These are phyloP conservation scores for Rhinocladiella similis DNA, from an alignment of 2,329 filamentous ascomycete species.

Conservation along the genomic window DNA sequence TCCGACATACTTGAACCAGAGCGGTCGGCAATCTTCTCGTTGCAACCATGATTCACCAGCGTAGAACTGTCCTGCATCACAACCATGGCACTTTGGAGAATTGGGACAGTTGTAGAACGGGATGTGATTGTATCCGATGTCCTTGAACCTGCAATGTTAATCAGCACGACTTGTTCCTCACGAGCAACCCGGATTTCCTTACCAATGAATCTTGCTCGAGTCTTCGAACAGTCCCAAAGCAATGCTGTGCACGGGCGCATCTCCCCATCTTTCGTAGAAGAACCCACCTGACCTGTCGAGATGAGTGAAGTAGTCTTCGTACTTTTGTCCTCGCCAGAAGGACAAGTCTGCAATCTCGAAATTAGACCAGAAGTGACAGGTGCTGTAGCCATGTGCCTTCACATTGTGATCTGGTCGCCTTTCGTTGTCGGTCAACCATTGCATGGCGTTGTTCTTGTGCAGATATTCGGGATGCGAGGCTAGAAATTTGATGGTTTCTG, in stretches of 20 bases:
- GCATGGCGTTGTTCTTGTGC: conserved; percentile 79
- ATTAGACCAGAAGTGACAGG: conserved; percentile 99
- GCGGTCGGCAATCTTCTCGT: conserved; percentile 89
- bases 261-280: conserved; percentile 98
- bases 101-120: conserved; percentile 99
- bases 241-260: conserved; percentile 95
- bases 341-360: conserved; percentile 94
- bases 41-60: conserved; percentile 83
- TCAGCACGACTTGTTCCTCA: background rate
- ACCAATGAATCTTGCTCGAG: conserved; percentile 89
- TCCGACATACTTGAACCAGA: conserved; percentile 95
- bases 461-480: conserved; percentile 79
- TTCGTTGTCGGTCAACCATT: conserved; percentile 79
- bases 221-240: conserved; percentile 92
- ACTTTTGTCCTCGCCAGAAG: conserved; percentile 87
- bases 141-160: conserved; percentile 74
- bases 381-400: conserved; percentile 89
- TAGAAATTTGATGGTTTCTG: conserved; percentile 90
- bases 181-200: conserved; percentile 36
- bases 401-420: conserved; percentile 76
- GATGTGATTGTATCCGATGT: conserved; percentile 97
- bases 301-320: conserved; percentile 95
- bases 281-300: conserved; percentile 92
- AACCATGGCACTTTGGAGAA: conserved; percentile 87
- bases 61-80: conserved; percentile 81